Conservation (phyloP, 2,329 filamentous ascomycete species). For the Fusarium chaquense region DNA sequence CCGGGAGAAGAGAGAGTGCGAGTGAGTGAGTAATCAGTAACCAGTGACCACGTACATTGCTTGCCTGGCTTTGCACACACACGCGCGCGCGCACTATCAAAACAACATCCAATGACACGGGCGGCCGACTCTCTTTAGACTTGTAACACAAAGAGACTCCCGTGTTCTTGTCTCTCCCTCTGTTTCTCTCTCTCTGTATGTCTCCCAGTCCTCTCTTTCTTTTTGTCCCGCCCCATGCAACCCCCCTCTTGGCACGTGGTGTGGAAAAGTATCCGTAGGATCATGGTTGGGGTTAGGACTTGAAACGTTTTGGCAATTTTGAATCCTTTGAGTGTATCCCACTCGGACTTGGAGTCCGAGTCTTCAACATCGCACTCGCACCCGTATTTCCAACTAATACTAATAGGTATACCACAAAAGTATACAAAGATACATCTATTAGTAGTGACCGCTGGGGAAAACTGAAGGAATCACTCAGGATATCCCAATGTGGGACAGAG, state of each 20-base stretch:
- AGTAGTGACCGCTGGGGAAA: constrained; percentile 19
- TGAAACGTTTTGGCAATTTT: not conserved
- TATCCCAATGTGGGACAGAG: not conserved
- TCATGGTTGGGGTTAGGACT: not conserved
- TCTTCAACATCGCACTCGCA: not conserved
- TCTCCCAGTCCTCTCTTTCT: not conserved
- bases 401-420: not conserved
- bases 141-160: constrained; percentile 22
- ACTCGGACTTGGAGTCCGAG: not conserved
- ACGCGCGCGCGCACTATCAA: not conserved
- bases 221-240: constrained; percentile 19
- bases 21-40: not conserved
- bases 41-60: constrained; percentile 9
- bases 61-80: not conserved
- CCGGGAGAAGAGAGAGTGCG: not conserved
- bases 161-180: not conserved
- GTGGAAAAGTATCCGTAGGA: constrained; percentile 7
- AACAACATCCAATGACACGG: constrained; percentile 16
- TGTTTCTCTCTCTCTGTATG: not conserved
- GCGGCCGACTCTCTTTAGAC: constrained; percentile 4
- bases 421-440: not conserved
- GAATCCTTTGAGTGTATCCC: not conserved
- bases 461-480: not conserved
- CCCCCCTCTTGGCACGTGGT: constrained; percentile 29
- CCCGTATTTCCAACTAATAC: not conserved